Base-by-base conservation (phyloP, 2,329 filamentous ascomycete genomes). In the Hypoxylon rubiginosum region DNA sequence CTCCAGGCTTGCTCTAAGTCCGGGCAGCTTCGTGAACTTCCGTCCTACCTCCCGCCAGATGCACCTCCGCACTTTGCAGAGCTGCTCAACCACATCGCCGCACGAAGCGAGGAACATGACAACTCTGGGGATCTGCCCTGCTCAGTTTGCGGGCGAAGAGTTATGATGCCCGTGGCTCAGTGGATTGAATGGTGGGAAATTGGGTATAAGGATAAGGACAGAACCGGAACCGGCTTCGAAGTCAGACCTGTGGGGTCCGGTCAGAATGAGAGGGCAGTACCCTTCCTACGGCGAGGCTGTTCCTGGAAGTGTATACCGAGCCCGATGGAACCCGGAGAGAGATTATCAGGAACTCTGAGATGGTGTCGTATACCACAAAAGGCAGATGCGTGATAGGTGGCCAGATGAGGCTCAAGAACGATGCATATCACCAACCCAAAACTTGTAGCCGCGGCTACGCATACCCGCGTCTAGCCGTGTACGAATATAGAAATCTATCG, bases 171-270 rank as follows among this genome's bases (percentile, higher is more conserved):
- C 2, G 76, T 82, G 3, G 79, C 84, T 0, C 82, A 88, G 71
- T 91, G 89, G 88, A 77, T 91, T 7, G 89, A 91, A 72, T 91
- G 88, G 85, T 87, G 85, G 75, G 81, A 85, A 62, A 71, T 83
- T 32, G 64, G 64, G 39, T 13, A 9, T 6, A 41, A 41, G n/a
- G 13, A 17, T 13, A 41, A 17, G 15, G 15, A 17, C 36, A 17
- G 36, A 17, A 17, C 36, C 19, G 34, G 36, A 41, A 17, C 13
- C 36, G n/a, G 39, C 5, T 24, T 45, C 8, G 48, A 41, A 43
- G 10, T 41, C 36, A 17, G 15, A 41, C 15, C 28, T 21, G 15
- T 51, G 4, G 32, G 54, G 17, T 32, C 13, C 7, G 17, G 32
- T 36, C 13, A 45, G 10, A n/a, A 46, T 1, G 57, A 68, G 48